Evolutionary conservation across 768 basidiomycete genomes (phyloP).

Genomic region (Amanita brunnescens): DNA sequence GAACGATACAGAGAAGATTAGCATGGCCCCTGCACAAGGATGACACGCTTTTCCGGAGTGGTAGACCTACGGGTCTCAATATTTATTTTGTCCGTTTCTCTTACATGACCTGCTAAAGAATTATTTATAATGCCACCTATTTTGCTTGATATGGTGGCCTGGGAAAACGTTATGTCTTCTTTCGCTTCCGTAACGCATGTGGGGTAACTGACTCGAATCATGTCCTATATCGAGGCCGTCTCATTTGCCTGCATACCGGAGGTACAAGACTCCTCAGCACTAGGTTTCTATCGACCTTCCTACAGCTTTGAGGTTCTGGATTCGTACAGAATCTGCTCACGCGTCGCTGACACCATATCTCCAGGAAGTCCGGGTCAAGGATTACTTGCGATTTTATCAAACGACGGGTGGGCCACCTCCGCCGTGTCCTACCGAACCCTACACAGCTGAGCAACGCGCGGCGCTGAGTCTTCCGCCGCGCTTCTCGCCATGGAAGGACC

Average conservation of each 20-base stretch:
- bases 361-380: constrained; percentile 48
- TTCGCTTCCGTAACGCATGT: background rate
- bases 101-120: no score
- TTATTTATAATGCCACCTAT: no score
- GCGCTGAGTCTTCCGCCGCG: constrained; percentile 40
- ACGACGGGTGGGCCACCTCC: constrained; percentile 37
- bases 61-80: constrained; percentile 57
- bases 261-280: constrained; percentile 12
- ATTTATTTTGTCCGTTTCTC: no score
- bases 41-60: constrained; percentile 98
- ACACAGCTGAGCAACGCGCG: constrained; percentile 31
- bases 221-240: background rate
- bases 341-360: background rate
- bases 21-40: constrained; percentile 99
- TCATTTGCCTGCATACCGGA: constrained; percentile 4
- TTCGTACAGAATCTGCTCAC: background rate
- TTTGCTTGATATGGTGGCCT: no score
- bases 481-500: constrained; percentile 33
- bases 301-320: constrained; percentile 24
- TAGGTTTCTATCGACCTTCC: constrained; percentile 4
- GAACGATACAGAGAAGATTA: constrained; percentile 99
- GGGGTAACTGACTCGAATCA: no score
- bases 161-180: no score
- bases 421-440: constrained; percentile 40
- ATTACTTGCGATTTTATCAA: constrained; percentile 43